phyloP scores from a whole-genome alignment of 2,329 filamentous ascomycete species.

The Boeremia lycopersici region DNA sequence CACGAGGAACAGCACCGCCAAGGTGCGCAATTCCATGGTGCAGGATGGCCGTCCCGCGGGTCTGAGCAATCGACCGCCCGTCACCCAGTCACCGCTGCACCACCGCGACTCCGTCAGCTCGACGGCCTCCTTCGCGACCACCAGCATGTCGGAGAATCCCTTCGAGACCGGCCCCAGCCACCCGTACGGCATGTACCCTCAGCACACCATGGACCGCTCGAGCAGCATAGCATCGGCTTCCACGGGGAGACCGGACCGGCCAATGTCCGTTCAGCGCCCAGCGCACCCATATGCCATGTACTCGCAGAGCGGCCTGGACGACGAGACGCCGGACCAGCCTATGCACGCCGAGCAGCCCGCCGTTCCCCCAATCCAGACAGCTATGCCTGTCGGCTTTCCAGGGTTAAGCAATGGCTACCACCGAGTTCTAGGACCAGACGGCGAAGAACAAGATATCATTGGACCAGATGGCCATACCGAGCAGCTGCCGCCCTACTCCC shows the following conservation, averaged over 20 bases:
- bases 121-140: conserved; percentile 51
- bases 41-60: conserved; percentile 30
- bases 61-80: conserved; percentile 29
- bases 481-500: conserved; percentile 87
- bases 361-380: conserved; percentile 48
- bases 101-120: conserved; percentile 47
- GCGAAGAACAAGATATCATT: conserved; percentile 87
- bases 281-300: conserved; percentile 89
- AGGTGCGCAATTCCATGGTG: conserved; percentile 33
- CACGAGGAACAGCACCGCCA: conserved; percentile 48
- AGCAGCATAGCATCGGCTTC: conserved; percentile 74
- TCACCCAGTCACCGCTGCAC: conserved; percentile 34
- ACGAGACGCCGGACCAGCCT: conserved; percentile 29
- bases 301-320: conserved; percentile 73
- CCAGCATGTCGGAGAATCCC: conserved; percentile 62
- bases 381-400: conserved; percentile 76
- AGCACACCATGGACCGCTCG: conserved; percentile 63
- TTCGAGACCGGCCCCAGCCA: conserved; percentile 80
- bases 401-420: conserved; percentile 71
- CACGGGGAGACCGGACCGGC: conserved; percentile 64
- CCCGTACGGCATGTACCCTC: conserved; percentile 83
- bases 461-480: conserved; percentile 89
- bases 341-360: conserved; percentile 32
- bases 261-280: conserved; percentile 69
- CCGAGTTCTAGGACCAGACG: conserved; percentile 75